Percentiles rank a stretch among this genome's conserved stretches.
Conservation (phyloP, 1,284 basidiomycete species). For the Takashimella koratensis region DNA sequence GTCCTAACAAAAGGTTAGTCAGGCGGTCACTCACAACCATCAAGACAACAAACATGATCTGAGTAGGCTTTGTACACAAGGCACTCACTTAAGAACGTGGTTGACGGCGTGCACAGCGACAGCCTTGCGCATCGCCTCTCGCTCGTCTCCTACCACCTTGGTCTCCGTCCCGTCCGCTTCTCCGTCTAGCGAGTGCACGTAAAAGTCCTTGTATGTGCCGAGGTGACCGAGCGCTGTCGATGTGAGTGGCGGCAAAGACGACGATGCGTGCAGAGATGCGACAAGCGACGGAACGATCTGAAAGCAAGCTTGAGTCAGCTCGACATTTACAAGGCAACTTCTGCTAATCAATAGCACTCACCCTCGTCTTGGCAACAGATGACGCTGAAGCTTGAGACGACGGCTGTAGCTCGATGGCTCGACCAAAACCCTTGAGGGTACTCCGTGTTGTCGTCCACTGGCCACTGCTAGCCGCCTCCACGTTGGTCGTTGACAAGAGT, state of each 20-base stretch:
- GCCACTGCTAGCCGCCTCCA: constrained; percentile 25
- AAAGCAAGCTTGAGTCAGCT: background rate
- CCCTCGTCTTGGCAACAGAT: constrained; percentile 31
- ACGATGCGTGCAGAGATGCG: constrained; percentile 55
- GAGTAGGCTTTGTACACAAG: background rate
- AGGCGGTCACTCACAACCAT: constrained; percentile 11
- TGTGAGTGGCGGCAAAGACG: constrained; percentile 51
- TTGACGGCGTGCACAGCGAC: constrained; percentile 73
- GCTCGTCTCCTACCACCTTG: constrained; percentile 30
- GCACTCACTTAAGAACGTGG: constrained; percentile 73
- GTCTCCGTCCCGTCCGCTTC: constrained; percentile 46
- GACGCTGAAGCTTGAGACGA: constrained; percentile 43
- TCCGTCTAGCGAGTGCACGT: constrained; percentile 59
- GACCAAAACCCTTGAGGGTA: constrained; percentile 51
- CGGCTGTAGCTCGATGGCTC: constrained; percentile 56
- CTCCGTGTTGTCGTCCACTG: constrained; percentile 32
- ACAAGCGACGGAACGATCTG: constrained; percentile 64
- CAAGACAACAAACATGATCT: constrained; percentile 9
- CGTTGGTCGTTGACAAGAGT: constrained; percentile 23
- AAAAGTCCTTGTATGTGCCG: constrained; percentile 64
- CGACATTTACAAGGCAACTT: background rate
- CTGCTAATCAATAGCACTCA: too few relatives aligned
- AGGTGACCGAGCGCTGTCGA: constrained; percentile 58
- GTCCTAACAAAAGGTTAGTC: constrained; percentile 58
- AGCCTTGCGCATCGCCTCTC: constrained; percentile 59